Evolutionary conservation across 352 stramenopile species (phyloP).

Genomic region (Phytophthora tentaculata): DNA sequence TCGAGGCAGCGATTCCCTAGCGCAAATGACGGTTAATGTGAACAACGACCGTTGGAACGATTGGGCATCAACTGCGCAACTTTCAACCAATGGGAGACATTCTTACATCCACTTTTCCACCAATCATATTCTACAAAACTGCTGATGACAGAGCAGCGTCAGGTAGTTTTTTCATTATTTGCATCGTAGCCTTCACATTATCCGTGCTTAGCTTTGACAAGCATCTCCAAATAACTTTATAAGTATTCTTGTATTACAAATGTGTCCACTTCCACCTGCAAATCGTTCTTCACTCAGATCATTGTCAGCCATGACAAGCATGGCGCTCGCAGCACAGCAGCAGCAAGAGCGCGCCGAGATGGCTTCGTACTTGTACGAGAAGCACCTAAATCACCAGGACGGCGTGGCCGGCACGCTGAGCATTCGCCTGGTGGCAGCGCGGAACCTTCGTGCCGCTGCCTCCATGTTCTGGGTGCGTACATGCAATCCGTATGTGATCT

Average conservation of each 20-base stretch:
- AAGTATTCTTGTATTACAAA: background rate
- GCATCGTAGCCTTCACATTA: background rate
- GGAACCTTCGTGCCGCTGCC: conserved; percentile 67
- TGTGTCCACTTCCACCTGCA: background rate
- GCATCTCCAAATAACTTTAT: no score
- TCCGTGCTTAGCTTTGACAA: no score
- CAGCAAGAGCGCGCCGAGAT: conserved; percentile 50
- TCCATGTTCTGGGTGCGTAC: conserved; percentile 87
- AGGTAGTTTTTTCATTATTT: conserved; percentile 7
- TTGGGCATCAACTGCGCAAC: conserved; percentile 35
- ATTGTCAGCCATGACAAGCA: conserved; percentile 19
- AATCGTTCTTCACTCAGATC: conserved; percentile 7
- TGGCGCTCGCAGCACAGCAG: conserved; percentile 39
- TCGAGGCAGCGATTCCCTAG: conserved; percentile 1
- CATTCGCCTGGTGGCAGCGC: conserved; percentile 75
- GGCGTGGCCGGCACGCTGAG: conserved; percentile 72
- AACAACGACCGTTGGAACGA: conserved; percentile 20
- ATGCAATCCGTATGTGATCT: conserved; percentile 88
- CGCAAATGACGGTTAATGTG: conserved; percentile 1
- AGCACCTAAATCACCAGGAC: conserved; percentile 79
- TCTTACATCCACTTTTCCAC: background rate
- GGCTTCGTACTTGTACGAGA: conserved; percentile 77
- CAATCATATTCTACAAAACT: no score
- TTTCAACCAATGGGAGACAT: conserved; percentile 18
- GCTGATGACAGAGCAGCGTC: conserved; percentile 19